A percentile compares a stretch with the other conserved stretches of the same genome.
phyloP scores from a whole-genome alignment of 2,329 filamentous ascomycete species.

The Parascedosporium putredinis region DNA sequence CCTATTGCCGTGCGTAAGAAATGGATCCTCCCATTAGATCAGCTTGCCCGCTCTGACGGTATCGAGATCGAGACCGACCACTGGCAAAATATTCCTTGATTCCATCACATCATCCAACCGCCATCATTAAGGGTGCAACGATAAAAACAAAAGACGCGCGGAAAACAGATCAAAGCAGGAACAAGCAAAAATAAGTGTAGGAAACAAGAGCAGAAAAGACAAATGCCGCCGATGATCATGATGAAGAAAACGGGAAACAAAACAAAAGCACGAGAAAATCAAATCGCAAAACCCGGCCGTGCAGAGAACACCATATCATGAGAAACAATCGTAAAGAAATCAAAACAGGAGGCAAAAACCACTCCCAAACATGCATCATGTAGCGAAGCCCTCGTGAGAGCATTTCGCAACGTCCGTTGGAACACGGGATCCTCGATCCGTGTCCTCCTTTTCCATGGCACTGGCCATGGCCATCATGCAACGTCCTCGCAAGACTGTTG shows the following conservation, averaged over 20 bases:
- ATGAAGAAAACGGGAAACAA: background rate
- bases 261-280: background rate
- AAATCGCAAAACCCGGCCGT: slow-evolving; percentile 1
- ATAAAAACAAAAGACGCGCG: too few species aligned
- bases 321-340: slow-evolving; percentile 1
- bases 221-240: background rate
- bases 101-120: too few species aligned
- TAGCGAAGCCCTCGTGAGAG: background rate
- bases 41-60: too few species aligned
- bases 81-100: too few species aligned
- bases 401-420: background rate
- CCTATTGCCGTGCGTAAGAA: too few species aligned
- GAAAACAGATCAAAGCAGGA: too few species aligned
- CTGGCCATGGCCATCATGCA: background rate
- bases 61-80: too few species aligned
- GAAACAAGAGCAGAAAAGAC: background rate
- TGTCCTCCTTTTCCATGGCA: too few species aligned
- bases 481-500: background rate
- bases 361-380: slow-evolving; percentile 1
- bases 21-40: too few species aligned
- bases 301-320: background rate
- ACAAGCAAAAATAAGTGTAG: too few species aligned
- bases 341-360: too few species aligned
- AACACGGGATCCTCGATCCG: background rate
- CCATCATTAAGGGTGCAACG: too few species aligned